A percentile compares a stretch with the other conserved stretches of the same genome.
These are phyloP conservation scores for Colletotrichum gigasporum DNA, from an alignment of 2,329 filamentous ascomycete genomes.

Conservation along the genomic window DNA sequence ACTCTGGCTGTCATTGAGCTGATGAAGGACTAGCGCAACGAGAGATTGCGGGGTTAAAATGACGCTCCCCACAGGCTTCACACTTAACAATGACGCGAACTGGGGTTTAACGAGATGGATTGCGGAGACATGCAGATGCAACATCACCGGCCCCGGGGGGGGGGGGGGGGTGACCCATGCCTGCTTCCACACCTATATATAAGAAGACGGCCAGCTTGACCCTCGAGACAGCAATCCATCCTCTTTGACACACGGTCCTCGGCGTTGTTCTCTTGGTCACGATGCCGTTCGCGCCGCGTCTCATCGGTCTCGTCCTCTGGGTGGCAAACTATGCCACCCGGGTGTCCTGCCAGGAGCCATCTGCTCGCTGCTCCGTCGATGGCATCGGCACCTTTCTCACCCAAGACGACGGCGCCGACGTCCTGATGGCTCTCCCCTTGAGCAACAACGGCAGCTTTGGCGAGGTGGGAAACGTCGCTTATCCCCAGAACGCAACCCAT, in stretches of 20 bases:
- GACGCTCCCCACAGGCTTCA: constrained; percentile 7
- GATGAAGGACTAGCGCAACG: neutral
- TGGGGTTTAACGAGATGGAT: constrained; percentile 2
- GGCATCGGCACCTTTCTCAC: neutral
- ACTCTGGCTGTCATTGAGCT: neutral
- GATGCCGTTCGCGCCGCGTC: neutral
- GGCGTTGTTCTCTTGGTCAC: neutral
- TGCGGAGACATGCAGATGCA: neutral
- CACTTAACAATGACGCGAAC: neutral
- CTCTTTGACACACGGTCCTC: neutral
- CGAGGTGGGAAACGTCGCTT: constrained; percentile 36
- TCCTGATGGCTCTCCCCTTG: neutral
- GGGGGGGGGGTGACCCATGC: neutral
- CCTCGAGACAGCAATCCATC: no score
- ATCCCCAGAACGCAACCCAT: constrained; percentile 38
- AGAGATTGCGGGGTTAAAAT: neutral
- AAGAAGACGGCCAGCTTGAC: no score
- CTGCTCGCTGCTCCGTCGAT: neutral
- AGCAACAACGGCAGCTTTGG: constrained; percentile 32
- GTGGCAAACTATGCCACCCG: neutral
- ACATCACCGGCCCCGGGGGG: neutral
- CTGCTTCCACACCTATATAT: neutral
- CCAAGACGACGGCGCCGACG: neutral
- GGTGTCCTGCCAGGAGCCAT: neutral
- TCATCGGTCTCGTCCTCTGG: neutral